Evolutionary conservation across 257 asterid genomes (phyloP).

Genomic region (Nicotiana paniculata): DNA sequence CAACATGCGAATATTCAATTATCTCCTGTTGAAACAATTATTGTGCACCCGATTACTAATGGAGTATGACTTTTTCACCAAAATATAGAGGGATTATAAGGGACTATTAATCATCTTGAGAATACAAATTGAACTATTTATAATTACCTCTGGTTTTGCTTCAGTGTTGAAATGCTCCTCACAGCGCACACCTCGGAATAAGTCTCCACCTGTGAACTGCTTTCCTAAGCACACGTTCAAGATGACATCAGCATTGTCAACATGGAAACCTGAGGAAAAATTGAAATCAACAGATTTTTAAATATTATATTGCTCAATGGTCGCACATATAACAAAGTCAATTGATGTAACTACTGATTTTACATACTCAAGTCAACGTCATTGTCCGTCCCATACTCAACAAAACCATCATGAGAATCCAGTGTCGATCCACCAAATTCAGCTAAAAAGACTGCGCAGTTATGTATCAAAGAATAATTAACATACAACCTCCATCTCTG

Average conservation of each 20-base stretch:
- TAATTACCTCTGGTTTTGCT: constrained; percentile 61
- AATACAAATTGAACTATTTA: neutral
- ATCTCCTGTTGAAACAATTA: constrained; percentile 38
- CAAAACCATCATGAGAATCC: constrained; percentile 87
- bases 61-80: neutral
- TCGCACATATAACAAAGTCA: too few species aligned
- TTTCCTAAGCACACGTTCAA: constrained; percentile 88
- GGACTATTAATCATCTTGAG: neutral
- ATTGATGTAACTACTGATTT: too few species aligned
- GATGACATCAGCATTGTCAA: constrained; percentile 92
- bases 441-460: constrained; percentile 65
- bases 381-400: constrained; percentile 81
- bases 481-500: too few species aligned
- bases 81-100: neutral
- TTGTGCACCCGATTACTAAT: neutral
- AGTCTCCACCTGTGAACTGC: constrained; percentile 84
- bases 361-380: constrained; percentile 53
- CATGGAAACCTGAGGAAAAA: constrained; percentile 64
- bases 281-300: too few species aligned
- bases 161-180: constrained; percentile 88
- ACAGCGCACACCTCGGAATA: constrained; percentile 85
- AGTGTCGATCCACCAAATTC: constrained; percentile 92
- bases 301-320: too few species aligned
- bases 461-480: neutral
- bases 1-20: constrained; percentile 62